Percentiles rank a stretch among this genome's conserved stretches.
These are phyloP conservation scores for Russula emetica DNA, from an alignment of 768 basidiomycete genomes.

Conservation along the genomic window DNA sequence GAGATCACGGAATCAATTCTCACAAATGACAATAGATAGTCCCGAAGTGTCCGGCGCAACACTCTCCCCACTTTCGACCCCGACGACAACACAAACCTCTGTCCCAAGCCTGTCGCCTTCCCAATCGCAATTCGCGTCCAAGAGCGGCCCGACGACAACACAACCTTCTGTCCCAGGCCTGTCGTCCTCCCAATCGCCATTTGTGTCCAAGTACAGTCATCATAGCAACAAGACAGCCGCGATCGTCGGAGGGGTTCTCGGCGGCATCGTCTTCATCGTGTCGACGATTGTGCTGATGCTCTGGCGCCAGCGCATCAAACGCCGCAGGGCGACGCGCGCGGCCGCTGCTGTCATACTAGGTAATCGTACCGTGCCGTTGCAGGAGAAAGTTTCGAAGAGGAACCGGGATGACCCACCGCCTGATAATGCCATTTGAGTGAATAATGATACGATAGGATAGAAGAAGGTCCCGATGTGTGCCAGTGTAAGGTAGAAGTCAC, in stretches of 20 bases:
- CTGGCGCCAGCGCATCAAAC: constrained; percentile 17
- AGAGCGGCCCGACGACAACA: not conserved
- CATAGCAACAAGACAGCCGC: not conserved
- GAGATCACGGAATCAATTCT: not conserved
- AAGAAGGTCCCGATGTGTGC: not conserved
- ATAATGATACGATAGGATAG: not conserved
- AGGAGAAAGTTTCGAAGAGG: constrained; percentile 16
- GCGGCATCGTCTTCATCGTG: constrained; percentile 1
- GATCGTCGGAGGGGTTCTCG: constrained; percentile 5
- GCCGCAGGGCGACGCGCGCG: constrained; percentile 7
- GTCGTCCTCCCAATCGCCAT: not conserved
- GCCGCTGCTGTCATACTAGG: constrained; percentile 9
- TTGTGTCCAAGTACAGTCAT: not conserved
- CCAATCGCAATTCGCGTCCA: not conserved
- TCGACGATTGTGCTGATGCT: not conserved
- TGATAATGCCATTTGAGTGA: not conserved
- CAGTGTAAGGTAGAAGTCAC: too few relatives aligned
- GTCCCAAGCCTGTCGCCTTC: constrained; percentile 1
- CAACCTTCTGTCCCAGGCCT: constrained; percentile 12
- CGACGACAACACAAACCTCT: constrained; percentile 5
- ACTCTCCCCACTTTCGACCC: not conserved
- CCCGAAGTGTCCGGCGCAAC: not conserved
- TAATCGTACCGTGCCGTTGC: not conserved
- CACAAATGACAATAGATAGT: not conserved
- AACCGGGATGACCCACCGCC: not conserved